These are phyloP conservation scores for Sugiyamaella qingdaonensis DNA, from an alignment of 805 yeast genomes.

Conservation along the genomic window DNA sequence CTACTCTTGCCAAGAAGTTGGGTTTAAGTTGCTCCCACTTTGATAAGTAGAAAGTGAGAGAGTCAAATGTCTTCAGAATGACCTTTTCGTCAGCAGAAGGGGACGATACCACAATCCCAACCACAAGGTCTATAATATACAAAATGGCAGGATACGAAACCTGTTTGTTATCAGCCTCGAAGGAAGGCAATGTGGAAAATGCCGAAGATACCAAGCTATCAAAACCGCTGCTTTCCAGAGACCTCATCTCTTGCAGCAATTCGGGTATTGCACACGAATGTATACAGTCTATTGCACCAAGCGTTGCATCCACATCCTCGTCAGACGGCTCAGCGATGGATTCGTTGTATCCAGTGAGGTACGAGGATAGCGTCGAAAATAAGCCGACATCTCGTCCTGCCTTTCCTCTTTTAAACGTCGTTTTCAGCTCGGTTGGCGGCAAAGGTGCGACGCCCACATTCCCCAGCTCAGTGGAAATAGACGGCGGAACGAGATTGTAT, in stretches of 20 bases:
- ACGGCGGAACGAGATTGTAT: conserved; percentile 52
- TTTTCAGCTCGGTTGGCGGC: conserved; percentile 39
- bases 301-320: conserved; percentile 83
- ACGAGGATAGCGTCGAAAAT: conserved; percentile 88
- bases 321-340: conserved; percentile 90
- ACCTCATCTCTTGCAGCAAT: background rate
- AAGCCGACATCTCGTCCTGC: conserved; percentile 69
- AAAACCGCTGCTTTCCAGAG: background rate
- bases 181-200: conserved; percentile 8
- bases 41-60: conserved; percentile 11
- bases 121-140: conserved; percentile 28
- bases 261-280: conserved; percentile 57
- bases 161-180: conserved; percentile 23
- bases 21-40: conserved; percentile 17
- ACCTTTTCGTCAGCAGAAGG: conserved; percentile 7
- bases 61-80: conserved; percentile 3
- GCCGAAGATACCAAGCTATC: background rate
- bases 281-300: conserved; percentile 79
- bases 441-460: background rate
- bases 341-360: conserved; percentile 80
- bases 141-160: conserved; percentile 28
- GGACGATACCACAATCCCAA: conserved; percentile 19
- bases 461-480: conserved; percentile 21
- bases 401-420: conserved; percentile 53
- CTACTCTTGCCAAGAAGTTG: conserved; percentile 30